Percentiles rank a stretch among this genome's conserved stretches.
phyloP scores from a whole-genome alignment of 2,329 filamentous ascomycete species.

The Diaporthe sp. region DNA sequence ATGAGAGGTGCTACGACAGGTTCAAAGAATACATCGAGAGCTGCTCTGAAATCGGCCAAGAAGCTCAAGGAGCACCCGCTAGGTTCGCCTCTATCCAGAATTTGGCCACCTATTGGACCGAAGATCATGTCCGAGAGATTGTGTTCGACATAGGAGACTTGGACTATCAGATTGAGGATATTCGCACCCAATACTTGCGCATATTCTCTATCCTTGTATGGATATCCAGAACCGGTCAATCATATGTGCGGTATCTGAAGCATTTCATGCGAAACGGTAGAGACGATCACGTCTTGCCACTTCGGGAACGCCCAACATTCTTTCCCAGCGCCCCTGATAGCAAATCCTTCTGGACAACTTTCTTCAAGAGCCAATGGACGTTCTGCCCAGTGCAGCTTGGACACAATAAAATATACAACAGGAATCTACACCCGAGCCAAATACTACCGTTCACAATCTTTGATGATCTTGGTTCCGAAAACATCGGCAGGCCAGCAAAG shows the following conservation, averaged over 20 bases:
- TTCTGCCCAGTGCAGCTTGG: too few relatives aligned
- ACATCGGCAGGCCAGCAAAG: too few relatives aligned
- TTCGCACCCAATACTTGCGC: neutral
- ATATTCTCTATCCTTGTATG: constrained; percentile 8
- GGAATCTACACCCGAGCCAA: too few relatives aligned
- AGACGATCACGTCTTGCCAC: neutral
- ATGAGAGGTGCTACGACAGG: neutral
- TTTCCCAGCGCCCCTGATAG: neutral
- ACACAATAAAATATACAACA: too few relatives aligned
- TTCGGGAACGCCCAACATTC: neutral
- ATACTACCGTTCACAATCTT: too few relatives aligned
- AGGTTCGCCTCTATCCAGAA: neutral
- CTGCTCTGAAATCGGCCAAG: neutral
- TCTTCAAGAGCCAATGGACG: too few relatives aligned
- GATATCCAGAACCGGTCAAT: neutral
- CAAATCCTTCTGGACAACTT: too few relatives aligned
- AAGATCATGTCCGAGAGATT: neutral
- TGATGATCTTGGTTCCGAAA: too few relatives aligned
- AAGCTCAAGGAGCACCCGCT: neutral
- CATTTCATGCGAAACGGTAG: neutral
- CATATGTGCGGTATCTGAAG: neutral
- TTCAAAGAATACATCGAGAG: neutral
- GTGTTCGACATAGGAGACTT: neutral
- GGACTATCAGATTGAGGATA: neutral
- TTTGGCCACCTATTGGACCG: neutral